A percentile compares a stretch with the other conserved stretches of the same genome.
These are phyloP conservation scores for Globisporangium spinosum DNA, from an alignment of 352 stramenopile genomes.

Conservation along the genomic window DNA sequence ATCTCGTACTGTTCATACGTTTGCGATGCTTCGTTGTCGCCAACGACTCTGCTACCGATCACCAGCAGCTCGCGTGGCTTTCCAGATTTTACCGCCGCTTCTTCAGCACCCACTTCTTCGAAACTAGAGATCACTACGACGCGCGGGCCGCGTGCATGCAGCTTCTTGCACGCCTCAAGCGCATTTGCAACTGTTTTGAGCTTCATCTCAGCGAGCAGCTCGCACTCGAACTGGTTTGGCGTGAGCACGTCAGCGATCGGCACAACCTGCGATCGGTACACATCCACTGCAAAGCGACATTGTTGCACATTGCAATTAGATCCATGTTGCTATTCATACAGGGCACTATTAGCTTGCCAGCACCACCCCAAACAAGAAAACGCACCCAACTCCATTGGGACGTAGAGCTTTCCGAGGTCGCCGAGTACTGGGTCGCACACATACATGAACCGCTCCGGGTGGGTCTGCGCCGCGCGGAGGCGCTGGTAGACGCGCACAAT, in stretches of 20 bases:
- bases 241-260: constrained; percentile 83
- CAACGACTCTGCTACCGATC: constrained; percentile 55
- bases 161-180: constrained; percentile 63
- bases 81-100: constrained; percentile 25
- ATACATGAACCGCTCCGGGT: constrained; percentile 56
- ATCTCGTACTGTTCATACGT: constrained; percentile 76
- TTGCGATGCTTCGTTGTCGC: constrained; percentile 3
- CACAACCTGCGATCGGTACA: constrained; percentile 75
- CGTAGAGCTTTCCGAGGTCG: constrained; percentile 79
- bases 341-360: neutral
- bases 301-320: constrained; percentile 8
- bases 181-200: constrained; percentile 64
- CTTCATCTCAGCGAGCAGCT: constrained; percentile 70
- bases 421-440: constrained; percentile 85
- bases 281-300: constrained; percentile 43
- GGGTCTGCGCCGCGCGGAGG: constrained; percentile 43
- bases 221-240: constrained; percentile 85
- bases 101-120: constrained; percentile 39
- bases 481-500: constrained; percentile 67
- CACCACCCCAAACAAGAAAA: neutral
- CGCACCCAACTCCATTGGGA: constrained; percentile 70
- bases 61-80: constrained; percentile 51
- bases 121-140: constrained; percentile 87
- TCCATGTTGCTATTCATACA: neutral
- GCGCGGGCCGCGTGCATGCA: constrained; percentile 63